Percentiles rank a stretch among this genome's conserved stretches.
These are phyloP conservation scores for Heracleum sosnowskyi DNA, from an alignment of 129 eudicot genomes.

Conservation along the genomic window DNA sequence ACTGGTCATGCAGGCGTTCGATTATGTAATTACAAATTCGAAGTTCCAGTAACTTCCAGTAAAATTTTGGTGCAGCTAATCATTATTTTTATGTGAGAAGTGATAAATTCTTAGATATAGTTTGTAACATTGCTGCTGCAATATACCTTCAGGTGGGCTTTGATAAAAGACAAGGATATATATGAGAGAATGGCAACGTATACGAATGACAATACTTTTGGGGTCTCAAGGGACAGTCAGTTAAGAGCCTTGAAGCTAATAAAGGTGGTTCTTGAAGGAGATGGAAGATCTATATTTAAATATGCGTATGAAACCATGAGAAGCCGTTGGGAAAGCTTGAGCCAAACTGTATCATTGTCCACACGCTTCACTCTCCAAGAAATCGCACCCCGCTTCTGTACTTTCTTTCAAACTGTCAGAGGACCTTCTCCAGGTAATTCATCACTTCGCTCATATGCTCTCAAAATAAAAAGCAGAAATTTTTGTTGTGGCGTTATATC, in stretches of 20 bases:
- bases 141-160: slow-evolving; percentile 42
- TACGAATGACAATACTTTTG: slow-evolving; percentile 13
- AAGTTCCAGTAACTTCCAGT: background rate
- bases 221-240: slow-evolving; percentile 49
- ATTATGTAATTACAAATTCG: slow-evolving; percentile 29
- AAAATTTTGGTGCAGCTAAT: slow-evolving; percentile 13
- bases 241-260: slow-evolving; percentile 50
- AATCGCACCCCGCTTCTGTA: slow-evolving; percentile 50
- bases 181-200: slow-evolving; percentile 29
- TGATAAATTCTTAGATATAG: background rate
- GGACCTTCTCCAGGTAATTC: slow-evolving; percentile 69
- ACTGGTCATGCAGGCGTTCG: slow-evolving; percentile 77
- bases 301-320: slow-evolving; percentile 46
- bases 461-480: background rate
- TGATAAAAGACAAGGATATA: slow-evolving; percentile 53
- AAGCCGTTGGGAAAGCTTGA: slow-evolving; percentile 52
- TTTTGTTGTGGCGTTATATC: too few relatives aligned
- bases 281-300: slow-evolving; percentile 33
- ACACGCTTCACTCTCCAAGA: slow-evolving; percentile 51
- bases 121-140: background rate
- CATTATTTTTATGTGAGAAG: background rate
- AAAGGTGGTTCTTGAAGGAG: slow-evolving; percentile 30
- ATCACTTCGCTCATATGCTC: background rate
- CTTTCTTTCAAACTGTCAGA: slow-evolving; percentile 42
- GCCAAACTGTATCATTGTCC: slow-evolving; percentile 30